Conservation (phyloP, 2,329 filamentous ascomycete genomes). For the Microdochium bolleyi region DNA sequence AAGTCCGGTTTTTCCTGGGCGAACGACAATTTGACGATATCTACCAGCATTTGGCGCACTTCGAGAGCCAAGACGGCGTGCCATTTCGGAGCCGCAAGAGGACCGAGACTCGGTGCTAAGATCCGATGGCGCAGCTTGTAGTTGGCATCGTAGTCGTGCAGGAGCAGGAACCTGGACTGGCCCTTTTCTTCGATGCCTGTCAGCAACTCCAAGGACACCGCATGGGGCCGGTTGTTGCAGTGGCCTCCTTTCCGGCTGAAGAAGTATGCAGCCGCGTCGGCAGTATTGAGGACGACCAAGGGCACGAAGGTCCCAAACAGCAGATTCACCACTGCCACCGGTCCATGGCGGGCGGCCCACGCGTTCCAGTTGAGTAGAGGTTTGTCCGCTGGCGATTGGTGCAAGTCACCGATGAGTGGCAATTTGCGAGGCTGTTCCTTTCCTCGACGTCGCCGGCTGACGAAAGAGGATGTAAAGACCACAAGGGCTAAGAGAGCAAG, state of each 20-base stretch:
- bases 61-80: constrained; percentile 1
- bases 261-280: neutral
- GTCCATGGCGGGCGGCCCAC: neutral
- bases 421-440: neutral
- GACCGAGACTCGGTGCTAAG: neutral
- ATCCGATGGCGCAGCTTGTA: constrained; percentile 1
- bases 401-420: neutral
- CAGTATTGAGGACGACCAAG: neutral
- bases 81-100: neutral
- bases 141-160: constrained; percentile 1
- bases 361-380: neutral
- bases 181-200: neutral
- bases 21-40: neutral
- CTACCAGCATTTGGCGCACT: neutral
- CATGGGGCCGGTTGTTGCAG: neutral
- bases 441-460: neutral
- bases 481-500: neutral
- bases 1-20: neutral
- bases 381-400: neutral
- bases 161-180: neutral
- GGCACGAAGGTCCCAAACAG: neutral
- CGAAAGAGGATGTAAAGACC: neutral
- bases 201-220: neutral
- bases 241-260: neutral
- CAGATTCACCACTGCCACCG: neutral